Evolutionary conservation across 2,329 filamentous ascomycete genomes (phyloP), one percentile per base, ranked within the genome.

Genomic region (Fusarium chlamydosporum): DNA sequence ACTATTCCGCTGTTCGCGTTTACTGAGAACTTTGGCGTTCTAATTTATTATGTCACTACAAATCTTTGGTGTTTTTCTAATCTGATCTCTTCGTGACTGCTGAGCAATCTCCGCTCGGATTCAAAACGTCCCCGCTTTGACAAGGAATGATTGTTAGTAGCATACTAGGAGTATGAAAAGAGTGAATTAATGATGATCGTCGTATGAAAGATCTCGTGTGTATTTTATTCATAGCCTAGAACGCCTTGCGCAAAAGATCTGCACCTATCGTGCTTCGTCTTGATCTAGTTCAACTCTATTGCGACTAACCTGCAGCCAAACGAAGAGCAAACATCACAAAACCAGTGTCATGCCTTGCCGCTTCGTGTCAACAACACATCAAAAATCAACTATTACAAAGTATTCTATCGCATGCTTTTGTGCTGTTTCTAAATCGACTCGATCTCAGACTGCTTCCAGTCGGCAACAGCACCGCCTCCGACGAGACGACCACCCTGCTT

Each of bases 401-500:
- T 48, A 26, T 55, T 35, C 31, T 42, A 52, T 26, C 34, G 13
- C 33, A 26, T 59, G 23, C 23, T 54, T 48, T 53, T 45, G 12
- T 11, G 10, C 41, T n/a, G 13, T 13, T 23, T 47, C 79, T 78
- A 91, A 62, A 62, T 62, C 29, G 87, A 88, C 79, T 93, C 85
- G 50, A 93, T 82, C 80, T 93, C 91, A 51, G 83, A 83, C 77
- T 92, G 86, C 69, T 88, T 91, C 91, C 91, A 93, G 12, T 78
- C 77, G 23, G 75, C 74, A 11, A 77, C 79, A 6, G 75, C 74
- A 16, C 77, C 79, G 3, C 81, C 83, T 11, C 88, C 88, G 10
- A 90, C 88, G 13, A 87, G 76, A 27, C 88, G 80, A 0, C 88
- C 88, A 10, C 94, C 94, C 73, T 95, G 88, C 77, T 92, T 92